These are phyloP conservation scores for Aspergillus latus DNA, from an alignment of 2,329 filamentous ascomycete species.

Conservation along the genomic window DNA sequence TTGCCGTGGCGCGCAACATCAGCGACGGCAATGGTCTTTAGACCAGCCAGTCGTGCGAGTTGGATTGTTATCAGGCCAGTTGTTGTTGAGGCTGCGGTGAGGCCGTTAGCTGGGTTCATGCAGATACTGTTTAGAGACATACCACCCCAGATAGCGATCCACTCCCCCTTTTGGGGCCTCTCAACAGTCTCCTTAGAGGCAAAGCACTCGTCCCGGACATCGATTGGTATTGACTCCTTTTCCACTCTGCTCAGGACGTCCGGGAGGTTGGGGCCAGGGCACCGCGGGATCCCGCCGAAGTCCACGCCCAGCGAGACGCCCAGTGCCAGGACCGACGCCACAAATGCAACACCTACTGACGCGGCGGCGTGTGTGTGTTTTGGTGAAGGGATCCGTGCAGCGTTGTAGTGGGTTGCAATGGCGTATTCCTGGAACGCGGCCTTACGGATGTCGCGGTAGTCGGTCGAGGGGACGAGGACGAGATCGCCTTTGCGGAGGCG, in stretches of 20 bases:
- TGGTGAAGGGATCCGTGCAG: conserved; percentile 61
- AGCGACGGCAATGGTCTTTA: conserved; percentile 65
- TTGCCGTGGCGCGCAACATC: conserved; percentile 67
- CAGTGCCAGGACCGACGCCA: conserved; percentile 65
- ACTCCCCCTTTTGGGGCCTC: conserved; percentile 62
- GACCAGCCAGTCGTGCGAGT: conserved; percentile 64
- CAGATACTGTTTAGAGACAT: conserved; percentile 18
- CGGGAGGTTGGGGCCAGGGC: conserved; percentile 59
- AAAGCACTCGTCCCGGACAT: conserved; percentile 66
- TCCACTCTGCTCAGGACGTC: conserved; percentile 51
- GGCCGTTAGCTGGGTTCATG: conserved; percentile 1
- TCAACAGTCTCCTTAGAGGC: conserved; percentile 53
- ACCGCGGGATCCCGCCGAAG: conserved; percentile 49
- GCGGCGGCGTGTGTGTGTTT: conserved; percentile 57
- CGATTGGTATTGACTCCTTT: conserved; percentile 54
- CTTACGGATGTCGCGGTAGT: conserved; percentile 71
- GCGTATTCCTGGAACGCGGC: conserved; percentile 71
- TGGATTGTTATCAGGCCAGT: conserved; percentile 68
- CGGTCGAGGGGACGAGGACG: conserved; percentile 65
- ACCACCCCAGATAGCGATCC: conserved; percentile 74
- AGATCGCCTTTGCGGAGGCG: conserved; percentile 59
- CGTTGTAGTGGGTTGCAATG: conserved; percentile 64
- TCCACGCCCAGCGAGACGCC: conserved; percentile 70
- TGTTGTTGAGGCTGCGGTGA: conserved; percentile 59
- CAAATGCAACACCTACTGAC: conserved; percentile 66